phyloP scores from a whole-genome alignment of 169 alveolate species.

The Eimeria acervulina region DNA sequence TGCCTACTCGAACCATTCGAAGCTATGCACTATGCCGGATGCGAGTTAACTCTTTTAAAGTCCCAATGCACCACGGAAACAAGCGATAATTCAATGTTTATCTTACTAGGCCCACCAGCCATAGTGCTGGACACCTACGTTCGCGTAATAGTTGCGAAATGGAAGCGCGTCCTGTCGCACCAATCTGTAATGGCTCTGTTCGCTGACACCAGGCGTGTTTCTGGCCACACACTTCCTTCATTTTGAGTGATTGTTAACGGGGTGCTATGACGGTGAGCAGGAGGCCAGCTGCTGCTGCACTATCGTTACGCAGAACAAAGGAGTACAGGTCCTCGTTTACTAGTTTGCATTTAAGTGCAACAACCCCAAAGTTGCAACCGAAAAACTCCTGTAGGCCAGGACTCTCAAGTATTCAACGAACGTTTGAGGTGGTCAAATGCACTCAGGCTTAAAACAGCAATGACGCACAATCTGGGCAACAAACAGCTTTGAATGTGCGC shows the following conservation, averaged over 20 bases:
- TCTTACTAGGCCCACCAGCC: background rate
- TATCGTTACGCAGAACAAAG: background rate
- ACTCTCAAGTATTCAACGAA: background rate
- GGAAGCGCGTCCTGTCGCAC: background rate
- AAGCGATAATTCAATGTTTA: background rate
- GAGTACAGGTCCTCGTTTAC: background rate
- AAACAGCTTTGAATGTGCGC: background rate
- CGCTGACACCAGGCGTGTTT: background rate
- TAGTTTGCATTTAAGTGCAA: background rate
- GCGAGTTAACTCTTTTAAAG: background rate
- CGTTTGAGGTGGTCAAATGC: background rate
- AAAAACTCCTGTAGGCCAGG: background rate
- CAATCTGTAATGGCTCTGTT: background rate
- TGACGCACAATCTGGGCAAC: conserved; percentile 16
- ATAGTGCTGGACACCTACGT: background rate
- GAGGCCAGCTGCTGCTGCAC: background rate
- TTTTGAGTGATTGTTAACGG: background rate
- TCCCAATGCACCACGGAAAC: background rate
- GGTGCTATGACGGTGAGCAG: background rate
- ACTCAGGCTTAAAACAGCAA: background rate
- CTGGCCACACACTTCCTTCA: conserved; percentile 17
- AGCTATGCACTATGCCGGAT: background rate
- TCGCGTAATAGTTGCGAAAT: background rate
- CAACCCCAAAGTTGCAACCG: background rate
- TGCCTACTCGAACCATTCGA: background rate